Percentiles rank a stretch among this genome's conserved stretches.
Evolutionary conservation across 805 yeast species (phyloP).

Genomic region (Metschnikowia peoriensis): DNA sequence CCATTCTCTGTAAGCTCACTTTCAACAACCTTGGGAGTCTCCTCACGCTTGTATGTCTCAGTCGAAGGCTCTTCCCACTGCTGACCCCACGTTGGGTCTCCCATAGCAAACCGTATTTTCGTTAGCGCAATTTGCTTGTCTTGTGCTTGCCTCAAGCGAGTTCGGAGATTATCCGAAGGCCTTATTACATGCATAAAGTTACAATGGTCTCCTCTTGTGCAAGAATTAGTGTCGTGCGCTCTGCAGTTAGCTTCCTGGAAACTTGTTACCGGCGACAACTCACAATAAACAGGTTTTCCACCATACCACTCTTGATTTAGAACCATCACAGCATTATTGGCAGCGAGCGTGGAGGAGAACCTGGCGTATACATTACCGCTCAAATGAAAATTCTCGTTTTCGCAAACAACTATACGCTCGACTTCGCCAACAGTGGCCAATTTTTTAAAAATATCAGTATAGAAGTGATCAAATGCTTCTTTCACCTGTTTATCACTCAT

Average conservation of each 20-base stretch:
- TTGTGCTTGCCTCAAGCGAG: conserved; percentile 40
- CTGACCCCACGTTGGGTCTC: conserved; percentile 16
- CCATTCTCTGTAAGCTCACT: background rate
- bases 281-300: conserved; percentile 74
- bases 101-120: conserved; percentile 15
- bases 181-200: conserved; percentile 79
- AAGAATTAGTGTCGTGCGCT: conserved; percentile 58
- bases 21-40: background rate
- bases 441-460: conserved; percentile 69
- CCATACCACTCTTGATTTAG: conserved; percentile 83
- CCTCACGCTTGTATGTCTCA: conserved; percentile 7
- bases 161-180: conserved; percentile 47
- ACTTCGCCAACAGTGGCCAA: conserved; percentile 50
- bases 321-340: conserved; percentile 55
- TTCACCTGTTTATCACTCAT: conserved; percentile 39
- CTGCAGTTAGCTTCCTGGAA: conserved; percentile 74
- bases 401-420: conserved; percentile 70
- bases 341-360: conserved; percentile 54
- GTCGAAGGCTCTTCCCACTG: conserved; percentile 18
- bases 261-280: conserved; percentile 69
- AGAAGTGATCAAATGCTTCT: conserved; percentile 57
- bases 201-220: conserved; percentile 81
- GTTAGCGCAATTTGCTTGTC: conserved; percentile 25
- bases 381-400: conserved; percentile 77
- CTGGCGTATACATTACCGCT: conserved; percentile 82